A percentile compares a stretch with the other conserved stretches of the same genome.
Evolutionary conservation across 2,329 filamentous ascomycete species (phyloP).

Genomic region (Penicillium decumbens): DNA sequence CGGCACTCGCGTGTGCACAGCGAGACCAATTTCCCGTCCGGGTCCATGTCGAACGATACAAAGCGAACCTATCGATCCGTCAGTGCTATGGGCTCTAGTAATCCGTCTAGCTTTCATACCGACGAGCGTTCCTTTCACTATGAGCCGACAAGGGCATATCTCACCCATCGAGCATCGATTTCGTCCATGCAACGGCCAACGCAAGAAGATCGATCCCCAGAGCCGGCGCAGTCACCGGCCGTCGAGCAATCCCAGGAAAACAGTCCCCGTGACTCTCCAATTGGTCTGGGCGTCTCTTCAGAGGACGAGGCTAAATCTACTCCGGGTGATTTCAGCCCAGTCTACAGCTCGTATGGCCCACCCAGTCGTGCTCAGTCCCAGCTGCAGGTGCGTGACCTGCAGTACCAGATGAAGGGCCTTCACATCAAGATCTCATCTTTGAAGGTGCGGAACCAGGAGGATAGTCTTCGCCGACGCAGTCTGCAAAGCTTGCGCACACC

Average conservation of each 20-base stretch:
- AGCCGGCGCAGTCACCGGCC: conserved; percentile 4
- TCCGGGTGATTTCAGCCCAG: conserved; percentile 35
- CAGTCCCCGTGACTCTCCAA: conserved; percentile 20
- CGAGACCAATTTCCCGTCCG: conserved; percentile 53
- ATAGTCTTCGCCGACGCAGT: conserved; percentile 72
- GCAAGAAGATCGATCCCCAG: conserved; percentile 7
- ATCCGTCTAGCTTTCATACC: conserved; percentile 27
- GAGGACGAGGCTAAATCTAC: conserved; percentile 26
- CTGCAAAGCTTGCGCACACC: conserved; percentile 69
- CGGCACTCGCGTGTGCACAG: conserved; percentile 60
- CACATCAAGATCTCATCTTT: conserved; percentile 79
- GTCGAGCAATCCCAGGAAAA: conserved; percentile 14
- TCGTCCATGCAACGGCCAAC: conserved; percentile 34
- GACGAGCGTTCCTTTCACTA: conserved; percentile 35
- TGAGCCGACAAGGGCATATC: conserved; percentile 29
- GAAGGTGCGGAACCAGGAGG: conserved; percentile 71
- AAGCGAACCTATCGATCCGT: conserved; percentile 55
- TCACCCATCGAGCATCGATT: conserved; percentile 36
- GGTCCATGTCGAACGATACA: conserved; percentile 31
- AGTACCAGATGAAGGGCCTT: conserved; percentile 78
- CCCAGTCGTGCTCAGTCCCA: conserved; percentile 65
- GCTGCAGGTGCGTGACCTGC: conserved; percentile 68
- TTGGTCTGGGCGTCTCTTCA: conserved; percentile 28
- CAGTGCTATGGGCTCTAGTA: conserved; percentile 51
- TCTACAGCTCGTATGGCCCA: conserved; percentile 39